These are phyloP conservation scores for Coemansia sp. DNA, from an alignment of 192 early-diverging fungal genomes.

Conservation along the genomic window DNA sequence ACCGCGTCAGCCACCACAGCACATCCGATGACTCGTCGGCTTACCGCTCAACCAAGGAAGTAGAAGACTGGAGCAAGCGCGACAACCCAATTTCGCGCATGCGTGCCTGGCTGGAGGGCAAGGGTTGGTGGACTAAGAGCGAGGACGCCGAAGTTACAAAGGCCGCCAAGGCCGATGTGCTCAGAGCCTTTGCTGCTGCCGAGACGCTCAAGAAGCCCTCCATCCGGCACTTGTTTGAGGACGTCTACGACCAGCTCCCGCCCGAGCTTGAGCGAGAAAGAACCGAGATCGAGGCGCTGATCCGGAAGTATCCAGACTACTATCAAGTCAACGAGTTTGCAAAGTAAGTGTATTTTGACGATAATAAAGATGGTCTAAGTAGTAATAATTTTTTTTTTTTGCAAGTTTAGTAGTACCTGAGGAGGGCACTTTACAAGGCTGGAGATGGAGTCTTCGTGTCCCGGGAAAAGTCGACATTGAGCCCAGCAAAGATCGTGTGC, in stretches of 20 bases:
- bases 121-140: constrained; percentile 84
- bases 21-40: constrained; percentile 98
- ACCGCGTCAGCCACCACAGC: constrained; percentile 96
- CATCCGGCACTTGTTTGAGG: constrained; percentile 81
- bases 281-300: constrained; percentile 74
- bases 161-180: constrained; percentile 67
- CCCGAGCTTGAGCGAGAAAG: constrained; percentile 78
- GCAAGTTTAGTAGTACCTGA: not conserved
- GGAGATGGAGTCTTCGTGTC: constrained; percentile 32
- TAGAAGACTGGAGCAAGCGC: constrained; percentile 81
- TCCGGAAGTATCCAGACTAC: constrained; percentile 83
- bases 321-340: constrained; percentile 64
- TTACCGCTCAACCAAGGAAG: constrained; percentile 91
- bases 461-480: constrained; percentile 55
- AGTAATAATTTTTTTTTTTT: not conserved
- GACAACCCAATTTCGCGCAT: constrained; percentile 91
- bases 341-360: constrained; percentile 1
- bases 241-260: constrained; percentile 89
- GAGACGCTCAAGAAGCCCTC: constrained; percentile 90
- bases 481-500: constrained; percentile 61
- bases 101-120: constrained; percentile 83
- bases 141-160: constrained; percentile 64
- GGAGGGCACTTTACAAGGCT: not conserved
- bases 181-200: constrained; percentile 80
- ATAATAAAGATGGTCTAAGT: not conserved